A percentile compares a stretch with the other conserved stretches of the same genome.
Evolutionary conservation across 1,139 yeast species (phyloP).

Genomic region (Hyphopichia fennica): DNA sequence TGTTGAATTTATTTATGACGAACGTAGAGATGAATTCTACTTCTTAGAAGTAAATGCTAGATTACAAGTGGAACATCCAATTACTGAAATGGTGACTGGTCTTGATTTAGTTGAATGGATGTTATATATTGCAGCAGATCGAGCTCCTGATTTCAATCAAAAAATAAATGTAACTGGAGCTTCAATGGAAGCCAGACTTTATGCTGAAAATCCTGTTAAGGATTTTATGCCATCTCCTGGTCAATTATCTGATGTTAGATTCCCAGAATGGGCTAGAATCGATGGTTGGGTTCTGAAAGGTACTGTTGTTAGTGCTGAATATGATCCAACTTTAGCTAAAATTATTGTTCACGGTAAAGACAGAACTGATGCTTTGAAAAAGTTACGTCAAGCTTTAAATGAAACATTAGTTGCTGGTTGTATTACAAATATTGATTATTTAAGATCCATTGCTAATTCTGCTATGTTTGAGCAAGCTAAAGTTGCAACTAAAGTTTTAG

Average conservation of each 20-base stretch:
- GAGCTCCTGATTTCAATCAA: slow-evolving; percentile 72
- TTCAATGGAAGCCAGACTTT: slow-evolving; percentile 93
- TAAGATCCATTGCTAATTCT: slow-evolving; percentile 81
- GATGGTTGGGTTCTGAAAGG: slow-evolving; percentile 95
- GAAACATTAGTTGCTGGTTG: slow-evolving; percentile 90
- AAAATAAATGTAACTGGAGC: slow-evolving; percentile 71
- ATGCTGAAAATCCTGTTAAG: slow-evolving; percentile 95
- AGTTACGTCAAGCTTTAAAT: slow-evolving; percentile 75
- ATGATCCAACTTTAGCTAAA: slow-evolving; percentile 95
- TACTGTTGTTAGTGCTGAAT: slow-evolving; percentile 86
- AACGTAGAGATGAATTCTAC: slow-evolving; percentile 81
- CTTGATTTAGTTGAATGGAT: slow-evolving; percentile 96
- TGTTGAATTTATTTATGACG: slow-evolving; percentile 91
- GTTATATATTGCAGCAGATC: slow-evolving; percentile 87
- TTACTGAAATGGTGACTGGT: slow-evolving; percentile 94
- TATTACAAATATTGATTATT: slow-evolving; percentile 84
- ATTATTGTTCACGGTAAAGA: slow-evolving; percentile 92
- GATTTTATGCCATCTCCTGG: slow-evolving; percentile 97
- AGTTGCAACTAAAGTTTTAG: slow-evolving; percentile 85
- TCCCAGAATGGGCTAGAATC: slow-evolving; percentile 88
- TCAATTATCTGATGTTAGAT: slow-evolving; percentile 77
- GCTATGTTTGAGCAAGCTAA: slow-evolving; percentile 79
- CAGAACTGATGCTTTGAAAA: slow-evolving; percentile 76
- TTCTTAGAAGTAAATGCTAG: slow-evolving; percentile 96
- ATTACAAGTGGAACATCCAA: slow-evolving; percentile 96